Percentiles rank a stretch among this genome's conserved stretches.
Evolutionary conservation across 2,329 filamentous ascomycete genomes (phyloP).

Genomic region (Phoma sp.): DNA sequence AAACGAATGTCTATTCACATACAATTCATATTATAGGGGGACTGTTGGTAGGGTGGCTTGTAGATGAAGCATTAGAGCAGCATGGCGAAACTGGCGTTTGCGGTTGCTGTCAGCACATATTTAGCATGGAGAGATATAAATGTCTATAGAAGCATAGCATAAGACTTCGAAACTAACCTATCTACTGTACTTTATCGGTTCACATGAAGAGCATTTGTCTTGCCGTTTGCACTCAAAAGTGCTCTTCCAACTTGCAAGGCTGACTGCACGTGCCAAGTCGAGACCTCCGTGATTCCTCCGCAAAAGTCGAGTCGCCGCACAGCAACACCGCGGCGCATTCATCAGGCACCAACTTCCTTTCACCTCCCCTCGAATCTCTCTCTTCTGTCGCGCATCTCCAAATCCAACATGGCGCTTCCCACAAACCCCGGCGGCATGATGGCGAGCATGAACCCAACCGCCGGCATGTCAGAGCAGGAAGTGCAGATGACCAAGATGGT

Average conservation of each 20-base stretch:
- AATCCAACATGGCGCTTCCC: conserved; percentile 41
- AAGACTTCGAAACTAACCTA: conserved; percentile 1
- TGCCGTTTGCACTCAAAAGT: neutral
- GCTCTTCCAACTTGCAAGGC: neutral
- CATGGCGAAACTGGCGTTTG: conserved; percentile 16
- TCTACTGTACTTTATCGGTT: neutral
- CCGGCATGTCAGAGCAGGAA: conserved; percentile 53
- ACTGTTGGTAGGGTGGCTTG: conserved; percentile 31
- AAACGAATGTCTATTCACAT: conserved; percentile 30
- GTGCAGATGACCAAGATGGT: conserved; percentile 58
- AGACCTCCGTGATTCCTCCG: conserved; percentile 44
- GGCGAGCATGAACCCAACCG: conserved; percentile 41
- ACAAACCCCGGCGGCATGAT: conserved; percentile 33
- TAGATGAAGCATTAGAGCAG: neutral
- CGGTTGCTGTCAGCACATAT: conserved; percentile 16
- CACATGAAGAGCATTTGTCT: neutral
- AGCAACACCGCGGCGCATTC: conserved; percentile 3
- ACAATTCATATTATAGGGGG: conserved; percentile 27
- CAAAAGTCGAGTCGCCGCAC: conserved; percentile 36
- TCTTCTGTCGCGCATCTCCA: neutral
- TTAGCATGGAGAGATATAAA: conserved; percentile 16
- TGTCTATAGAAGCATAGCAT: conserved; percentile 16
- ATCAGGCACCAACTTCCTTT: neutral
- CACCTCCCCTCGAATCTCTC: neutral
- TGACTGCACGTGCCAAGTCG: conserved; percentile 20